phyloP scores from a whole-genome alignment of 2,329 filamentous ascomycete genomes.

The Fusarium longipes region DNA sequence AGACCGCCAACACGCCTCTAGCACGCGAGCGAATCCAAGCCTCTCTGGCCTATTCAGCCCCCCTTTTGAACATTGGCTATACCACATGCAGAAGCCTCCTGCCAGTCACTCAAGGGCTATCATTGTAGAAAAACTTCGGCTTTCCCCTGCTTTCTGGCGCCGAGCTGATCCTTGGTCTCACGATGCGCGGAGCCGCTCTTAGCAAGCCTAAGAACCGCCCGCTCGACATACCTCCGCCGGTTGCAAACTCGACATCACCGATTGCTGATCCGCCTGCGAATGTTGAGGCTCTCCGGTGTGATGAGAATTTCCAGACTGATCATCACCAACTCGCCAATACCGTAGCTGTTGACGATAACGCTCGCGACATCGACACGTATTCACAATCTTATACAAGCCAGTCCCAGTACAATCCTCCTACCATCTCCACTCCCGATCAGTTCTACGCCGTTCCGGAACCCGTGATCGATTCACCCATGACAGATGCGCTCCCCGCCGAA shows the following conservation, averaged over 20 bases:
- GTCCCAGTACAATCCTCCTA: neutral
- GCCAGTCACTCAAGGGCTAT: constrained; percentile 3
- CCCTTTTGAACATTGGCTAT: constrained; percentile 30
- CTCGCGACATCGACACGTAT: constrained; percentile 5
- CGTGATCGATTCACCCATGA: constrained; percentile 35
- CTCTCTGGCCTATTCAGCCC: constrained; percentile 19
- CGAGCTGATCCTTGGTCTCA: constrained; percentile 29
- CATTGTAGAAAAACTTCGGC: constrained; percentile 36
- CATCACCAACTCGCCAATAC: constrained; percentile 14
- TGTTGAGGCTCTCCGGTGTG: constrained; percentile 26
- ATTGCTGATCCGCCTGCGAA: constrained; percentile 16
- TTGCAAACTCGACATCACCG: constrained; percentile 5
- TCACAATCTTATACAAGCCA: constrained; percentile 20
- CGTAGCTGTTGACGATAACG: constrained; percentile 12
- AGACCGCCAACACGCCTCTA: constrained; percentile 32
- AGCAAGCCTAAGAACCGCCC: constrained; percentile 30
- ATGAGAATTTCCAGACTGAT: constrained; percentile 39
- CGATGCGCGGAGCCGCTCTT: constrained; percentile 41
- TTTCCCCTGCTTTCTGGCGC: constrained; percentile 15
- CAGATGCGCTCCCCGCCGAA: constrained; percentile 32
- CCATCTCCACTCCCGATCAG: constrained; percentile 9
- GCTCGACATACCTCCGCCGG: constrained; percentile 25
- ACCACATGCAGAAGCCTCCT: constrained; percentile 42
- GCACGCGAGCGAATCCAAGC: constrained; percentile 32
- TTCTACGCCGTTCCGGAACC: constrained; percentile 20